These are phyloP conservation scores for Chlorociboria aeruginascens DNA, from an alignment of 495 filamentous ascomycete genomes.

Conservation along the genomic window DNA sequence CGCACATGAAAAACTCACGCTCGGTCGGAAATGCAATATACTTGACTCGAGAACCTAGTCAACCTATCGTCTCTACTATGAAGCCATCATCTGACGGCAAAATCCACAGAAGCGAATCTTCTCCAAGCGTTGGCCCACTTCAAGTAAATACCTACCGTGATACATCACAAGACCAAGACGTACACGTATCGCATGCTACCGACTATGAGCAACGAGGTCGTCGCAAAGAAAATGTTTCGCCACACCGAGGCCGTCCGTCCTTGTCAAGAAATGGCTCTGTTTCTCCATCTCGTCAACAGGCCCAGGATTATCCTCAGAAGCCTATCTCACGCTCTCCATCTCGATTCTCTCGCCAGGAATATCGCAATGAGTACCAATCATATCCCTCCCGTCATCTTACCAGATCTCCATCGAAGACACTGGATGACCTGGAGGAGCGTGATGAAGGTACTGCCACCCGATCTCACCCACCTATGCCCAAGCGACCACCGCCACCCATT, in stretches of 20 bases:
- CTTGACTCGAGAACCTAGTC: neutral
- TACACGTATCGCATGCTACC: too few species aligned
- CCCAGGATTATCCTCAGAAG: neutral
- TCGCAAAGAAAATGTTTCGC: neutral
- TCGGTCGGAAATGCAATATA: constrained; percentile 2
- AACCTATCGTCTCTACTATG: neutral
- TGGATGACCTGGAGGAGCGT: constrained; percentile 4
- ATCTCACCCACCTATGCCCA: neutral
- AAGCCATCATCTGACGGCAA: neutral
- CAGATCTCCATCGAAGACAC: constrained; percentile 8
- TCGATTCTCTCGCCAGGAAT: neutral
- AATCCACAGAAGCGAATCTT: constrained; percentile 9
- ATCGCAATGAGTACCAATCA: neutral
- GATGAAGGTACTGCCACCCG: neutral
- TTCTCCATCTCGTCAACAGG: neutral
- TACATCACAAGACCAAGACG: too few species aligned
- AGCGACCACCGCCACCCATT: neutral
- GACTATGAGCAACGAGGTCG: neutral
- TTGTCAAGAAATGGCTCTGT: neutral
- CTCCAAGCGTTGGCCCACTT: neutral
- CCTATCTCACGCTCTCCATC: neutral
- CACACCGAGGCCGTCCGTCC: neutral
- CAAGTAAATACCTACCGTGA: too few species aligned
- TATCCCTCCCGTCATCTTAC: neutral
- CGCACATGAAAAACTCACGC: constrained; percentile 6